Base-by-base conservation (phyloP, 495 filamentous ascomycete genomes). In the Cercophora scortea region DNA sequence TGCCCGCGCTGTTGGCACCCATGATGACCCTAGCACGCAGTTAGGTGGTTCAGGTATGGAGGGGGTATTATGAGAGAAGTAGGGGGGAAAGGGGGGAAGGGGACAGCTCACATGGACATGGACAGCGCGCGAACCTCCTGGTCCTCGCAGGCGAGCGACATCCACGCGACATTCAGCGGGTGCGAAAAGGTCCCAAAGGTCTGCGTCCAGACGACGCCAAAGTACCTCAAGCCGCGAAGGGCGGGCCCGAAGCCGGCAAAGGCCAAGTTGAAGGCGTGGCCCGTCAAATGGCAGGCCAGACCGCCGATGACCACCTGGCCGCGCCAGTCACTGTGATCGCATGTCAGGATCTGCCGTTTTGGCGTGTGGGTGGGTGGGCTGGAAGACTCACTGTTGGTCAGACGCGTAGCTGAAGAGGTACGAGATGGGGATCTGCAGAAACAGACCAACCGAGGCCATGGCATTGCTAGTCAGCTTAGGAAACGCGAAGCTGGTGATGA, bases 1-100 rank as follows among this genome's bases (percentile, higher is more conserved):
- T 81, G 6, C 77, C 77, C 7, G 73, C 69, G 49, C 70, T 71
- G 50, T 79, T 79, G 32, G 75, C 80, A 13, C 74, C 74, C 77
- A 82, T 81, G 39, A 83, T 74, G 45, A 78, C 64, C 75, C 68
- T 19, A 74, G 25, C 74, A 12, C 13, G 3, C 44, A 47, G 39
- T 38, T 51, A 43, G 39, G 18, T 9, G 32, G 19, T 42, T 3
- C 52, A 11, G n/a, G 32, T 42, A 38, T 46, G 4, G 9, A 51
- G 19, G 33, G 54, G 50, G 45, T 35, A 43, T 50, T 38, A 44
- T 17, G 43, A 13, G 32, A 12, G n/a, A 69, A 5, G 25, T 5
- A 5, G 25, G 2, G 2, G 25, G 25, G 25, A 25, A n/a, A n/a
- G n/a, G n/a, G 25, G 25, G 2, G 5, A 2, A 25, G 5, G 25